phyloP scores from a whole-genome alignment of 139 green algal genomes.

The Raphidocelis subcapitata region DNA sequence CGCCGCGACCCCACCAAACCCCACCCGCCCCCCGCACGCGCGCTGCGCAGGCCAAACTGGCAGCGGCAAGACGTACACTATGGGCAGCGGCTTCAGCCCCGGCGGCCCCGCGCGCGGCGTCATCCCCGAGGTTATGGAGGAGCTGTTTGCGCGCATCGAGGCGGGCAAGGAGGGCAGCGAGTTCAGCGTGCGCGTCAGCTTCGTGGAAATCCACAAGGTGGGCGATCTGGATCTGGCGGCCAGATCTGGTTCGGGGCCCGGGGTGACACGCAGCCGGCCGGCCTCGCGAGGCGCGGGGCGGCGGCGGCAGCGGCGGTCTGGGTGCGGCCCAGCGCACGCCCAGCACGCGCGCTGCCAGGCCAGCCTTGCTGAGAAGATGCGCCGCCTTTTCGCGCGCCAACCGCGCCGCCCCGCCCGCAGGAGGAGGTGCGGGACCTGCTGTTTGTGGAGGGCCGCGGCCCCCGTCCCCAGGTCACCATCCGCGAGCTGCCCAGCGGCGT shows the following conservation, averaged over 20 bases:
- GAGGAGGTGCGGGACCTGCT: slow-evolving; percentile 90
- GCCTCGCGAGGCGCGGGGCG: no score
- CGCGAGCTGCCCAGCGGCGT: slow-evolving; percentile 77
- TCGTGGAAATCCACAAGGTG: slow-evolving; percentile 94
- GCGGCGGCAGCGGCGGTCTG: no score
- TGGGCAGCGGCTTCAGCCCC: slow-evolving; percentile 76
- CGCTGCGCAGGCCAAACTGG: slow-evolving; percentile 46
- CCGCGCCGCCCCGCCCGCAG: slow-evolving; percentile 29
- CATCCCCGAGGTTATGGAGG: slow-evolving; percentile 79
- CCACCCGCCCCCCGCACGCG: no score
- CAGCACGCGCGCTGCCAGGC: no score
- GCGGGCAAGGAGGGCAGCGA: slow-evolving; percentile 36
- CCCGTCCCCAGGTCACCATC: slow-evolving; percentile 60
- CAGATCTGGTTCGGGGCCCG: background rate
- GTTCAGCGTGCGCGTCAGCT: slow-evolving; percentile 82
- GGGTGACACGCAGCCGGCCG: background rate
- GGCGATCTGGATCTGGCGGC: background rate
- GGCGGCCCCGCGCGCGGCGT: slow-evolving; percentile 53
- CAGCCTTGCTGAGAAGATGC: no score
- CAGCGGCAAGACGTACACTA: slow-evolving; percentile 90
- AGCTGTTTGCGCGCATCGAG: slow-evolving; percentile 71
- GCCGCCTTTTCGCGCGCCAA: no score
- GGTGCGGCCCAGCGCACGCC: no score
- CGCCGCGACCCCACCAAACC: no score
- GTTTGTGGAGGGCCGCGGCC: slow-evolving; percentile 22